A percentile compares a stretch with the other conserved stretches of the same genome.
Evolutionary conservation across 1,139 yeast species (phyloP).

Genomic region (Kluyveromyces marxianus): DNA sequence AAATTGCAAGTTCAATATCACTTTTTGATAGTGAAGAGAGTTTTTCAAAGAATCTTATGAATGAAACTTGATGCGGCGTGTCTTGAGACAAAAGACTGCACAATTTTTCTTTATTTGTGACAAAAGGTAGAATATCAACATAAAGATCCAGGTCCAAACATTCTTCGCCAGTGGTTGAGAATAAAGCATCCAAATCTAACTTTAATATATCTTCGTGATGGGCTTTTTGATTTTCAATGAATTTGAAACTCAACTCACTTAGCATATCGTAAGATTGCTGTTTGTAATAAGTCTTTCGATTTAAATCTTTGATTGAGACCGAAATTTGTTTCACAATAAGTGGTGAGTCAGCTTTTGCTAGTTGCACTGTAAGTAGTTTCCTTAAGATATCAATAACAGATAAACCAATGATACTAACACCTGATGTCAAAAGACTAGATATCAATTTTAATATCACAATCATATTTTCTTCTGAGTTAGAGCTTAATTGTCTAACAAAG

Average conservation of each 20-base stretch:
- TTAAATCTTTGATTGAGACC: slow-evolving; percentile 25
- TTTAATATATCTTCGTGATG: slow-evolving; percentile 14
- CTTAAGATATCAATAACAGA: slow-evolving; percentile 79
- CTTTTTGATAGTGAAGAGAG: slow-evolving; percentile 13
- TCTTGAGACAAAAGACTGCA: slow-evolving; percentile 21
- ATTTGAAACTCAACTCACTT: slow-evolving; percentile 24
- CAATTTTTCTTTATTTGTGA: slow-evolving; percentile 12
- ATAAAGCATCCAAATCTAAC: slow-evolving; percentile 19
- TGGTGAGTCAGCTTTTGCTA: slow-evolving; percentile 31
- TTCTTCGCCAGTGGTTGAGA: slow-evolving; percentile 16
- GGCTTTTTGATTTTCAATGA: slow-evolving; percentile 14
- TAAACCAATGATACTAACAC: slow-evolving; percentile 79
- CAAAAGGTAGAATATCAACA: slow-evolving; percentile 20
- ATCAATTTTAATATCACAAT: slow-evolving; percentile 45
- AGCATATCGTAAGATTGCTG: slow-evolving; percentile 31
- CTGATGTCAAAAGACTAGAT: slow-evolving; percentile 65
- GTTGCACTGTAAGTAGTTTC: slow-evolving; percentile 53
- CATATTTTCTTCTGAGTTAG: slow-evolving; percentile 17
- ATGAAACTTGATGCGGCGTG: slow-evolving; percentile 16
- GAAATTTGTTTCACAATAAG: slow-evolving; percentile 21
- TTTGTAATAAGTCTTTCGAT: slow-evolving; percentile 27
- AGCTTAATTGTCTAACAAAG: slow-evolving; percentile 31
- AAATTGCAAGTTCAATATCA: slow-evolving; percentile 17
- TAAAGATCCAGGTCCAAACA: slow-evolving; percentile 24
- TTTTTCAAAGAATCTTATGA: slow-evolving; percentile 20